phyloP scores from a whole-genome alignment of 2,329 filamentous ascomycete genomes.

The Teratosphaeriaceae sp. region DNA sequence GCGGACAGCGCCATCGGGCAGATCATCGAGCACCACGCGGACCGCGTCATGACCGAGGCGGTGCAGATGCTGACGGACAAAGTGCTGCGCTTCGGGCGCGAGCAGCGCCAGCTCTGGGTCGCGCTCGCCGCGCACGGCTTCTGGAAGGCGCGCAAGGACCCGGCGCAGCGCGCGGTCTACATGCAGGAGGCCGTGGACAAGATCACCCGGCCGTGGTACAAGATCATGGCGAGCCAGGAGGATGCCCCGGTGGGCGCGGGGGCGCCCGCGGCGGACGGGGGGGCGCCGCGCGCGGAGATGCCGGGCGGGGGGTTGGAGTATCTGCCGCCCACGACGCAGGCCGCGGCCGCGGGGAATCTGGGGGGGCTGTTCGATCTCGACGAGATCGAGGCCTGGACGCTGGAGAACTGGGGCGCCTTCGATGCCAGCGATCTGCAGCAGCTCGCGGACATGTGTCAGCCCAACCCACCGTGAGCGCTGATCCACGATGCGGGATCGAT shows the following conservation, averaged over 20 bases:
- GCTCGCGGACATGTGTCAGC: neutral
- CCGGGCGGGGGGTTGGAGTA: conserved; percentile 11
- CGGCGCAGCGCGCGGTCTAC: conserved; percentile 15
- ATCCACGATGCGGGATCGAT: too few species aligned
- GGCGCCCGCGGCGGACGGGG: neutral
- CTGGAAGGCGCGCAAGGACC: conserved; percentile 21
- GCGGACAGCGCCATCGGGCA: conserved; percentile 17
- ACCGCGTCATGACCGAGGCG: conserved; percentile 17
- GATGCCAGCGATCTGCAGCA: neutral
- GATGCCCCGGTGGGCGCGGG: conserved; percentile 7
- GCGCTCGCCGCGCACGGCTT: conserved; percentile 22
- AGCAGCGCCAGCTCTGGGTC: conserved; percentile 27
- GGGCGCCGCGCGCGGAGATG: conserved; percentile 1
- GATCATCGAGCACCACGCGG: conserved; percentile 19
- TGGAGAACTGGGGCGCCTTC: conserved; percentile 20
- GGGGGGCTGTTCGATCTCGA: conserved; percentile 20
- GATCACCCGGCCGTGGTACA: conserved; percentile 23
- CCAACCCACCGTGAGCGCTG: neutral
- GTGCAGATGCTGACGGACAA: conserved; percentile 25
- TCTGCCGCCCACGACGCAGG: conserved; percentile 6
- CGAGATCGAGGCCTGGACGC: conserved; percentile 26
- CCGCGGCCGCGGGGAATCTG: conserved; percentile 1
- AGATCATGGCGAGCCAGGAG: conserved; percentile 27
- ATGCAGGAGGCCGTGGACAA: conserved; percentile 28
- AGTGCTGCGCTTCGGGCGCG: conserved; percentile 23